Percentiles rank a stretch among this genome's conserved stretches.
Conservation (phyloP, 352 stramenopile species). For the Blastocystis sp. region DNA sequence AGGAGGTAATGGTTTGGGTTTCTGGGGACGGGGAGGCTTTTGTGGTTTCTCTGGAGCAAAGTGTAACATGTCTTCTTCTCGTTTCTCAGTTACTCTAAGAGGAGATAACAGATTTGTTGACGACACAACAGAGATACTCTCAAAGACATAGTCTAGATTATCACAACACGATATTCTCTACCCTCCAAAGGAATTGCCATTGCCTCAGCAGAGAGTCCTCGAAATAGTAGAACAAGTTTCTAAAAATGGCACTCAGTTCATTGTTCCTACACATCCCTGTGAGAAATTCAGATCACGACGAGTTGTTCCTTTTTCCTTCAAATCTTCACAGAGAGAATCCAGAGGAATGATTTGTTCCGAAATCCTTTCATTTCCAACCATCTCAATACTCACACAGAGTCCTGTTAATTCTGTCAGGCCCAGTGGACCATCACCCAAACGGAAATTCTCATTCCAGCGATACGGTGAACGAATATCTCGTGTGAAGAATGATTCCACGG, state of each 20-base stretch:
- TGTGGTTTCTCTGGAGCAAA: conserved; percentile 12
- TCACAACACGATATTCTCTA: neutral
- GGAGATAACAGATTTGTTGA: neutral
- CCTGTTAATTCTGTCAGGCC: neutral
- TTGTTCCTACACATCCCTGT: neutral
- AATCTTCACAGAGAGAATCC: neutral
- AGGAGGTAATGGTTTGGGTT: neutral
- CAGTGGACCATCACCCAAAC: neutral
- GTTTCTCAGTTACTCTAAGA: neutral
- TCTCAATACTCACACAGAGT: neutral
- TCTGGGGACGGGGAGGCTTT: neutral
- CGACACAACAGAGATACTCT: neutral
- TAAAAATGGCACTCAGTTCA: neutral
- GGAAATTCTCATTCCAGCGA: conserved; percentile 4
- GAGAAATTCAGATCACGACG: neutral
- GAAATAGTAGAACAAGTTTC: neutral
- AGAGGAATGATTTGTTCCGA: neutral
- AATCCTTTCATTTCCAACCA: neutral
- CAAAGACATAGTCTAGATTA: conserved; percentile 11
- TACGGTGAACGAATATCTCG: neutral
- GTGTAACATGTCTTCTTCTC: neutral
- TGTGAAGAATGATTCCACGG: neutral
- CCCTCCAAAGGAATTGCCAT: neutral
- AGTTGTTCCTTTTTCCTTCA: neutral
- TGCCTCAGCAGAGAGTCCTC: neutral